Base-by-base conservation (phyloP, 257 asterid genomes). In the Solanum neorickii region DNA sequence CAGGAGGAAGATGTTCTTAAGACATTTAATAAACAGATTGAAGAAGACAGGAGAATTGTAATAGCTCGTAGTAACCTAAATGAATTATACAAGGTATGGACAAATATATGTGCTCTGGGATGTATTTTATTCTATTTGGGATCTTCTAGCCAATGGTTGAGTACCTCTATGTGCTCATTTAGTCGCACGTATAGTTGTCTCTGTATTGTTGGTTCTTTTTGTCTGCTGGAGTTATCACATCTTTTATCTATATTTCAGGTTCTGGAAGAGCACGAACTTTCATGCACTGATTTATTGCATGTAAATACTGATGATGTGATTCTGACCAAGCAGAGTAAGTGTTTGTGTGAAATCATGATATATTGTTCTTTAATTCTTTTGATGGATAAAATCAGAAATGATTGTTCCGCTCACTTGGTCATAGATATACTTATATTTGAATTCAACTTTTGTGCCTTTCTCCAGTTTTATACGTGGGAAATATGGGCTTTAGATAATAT, bases 1-100 rank as follows among this genome's bases (percentile, higher is more conserved):
- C 95, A 97, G 99, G 99, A 95, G 90, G 99, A 97, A 89, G 99
- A 95, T 90, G 89, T 89, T 60, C 93, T 93, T 90, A 93, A 90
- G 90, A 92, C 94, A 90, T 95, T 95, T 92, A 94, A 90, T 92
- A 95, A 95, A 80, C 99, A 97, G 93, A 94, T 97, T 89, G 98
- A 94, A 92, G 99, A 97, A 89, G 99, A 97, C 90, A 91, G 94
- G 90, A 93, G 90, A 89, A 93, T 97, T 90, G 96, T 95, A 89
- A 92, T 95, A 90, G 92, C 98, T 69, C 96, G 99, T 87, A 95
- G 96, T 94, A 97, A 95, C 91, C 86, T 97, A 88, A 92, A 91
- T 46, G 98, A 97, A 92, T 91, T 97, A 89, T 97, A 95, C 16
- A 93, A 94, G 98, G 99, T 97, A 92, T 86, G 66, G 65, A 13